Percentiles rank a stretch among this genome's conserved stretches.
Evolutionary conservation across 345 rosid genomes (phyloP).

Genomic region (Ceriops tagal): DNA sequence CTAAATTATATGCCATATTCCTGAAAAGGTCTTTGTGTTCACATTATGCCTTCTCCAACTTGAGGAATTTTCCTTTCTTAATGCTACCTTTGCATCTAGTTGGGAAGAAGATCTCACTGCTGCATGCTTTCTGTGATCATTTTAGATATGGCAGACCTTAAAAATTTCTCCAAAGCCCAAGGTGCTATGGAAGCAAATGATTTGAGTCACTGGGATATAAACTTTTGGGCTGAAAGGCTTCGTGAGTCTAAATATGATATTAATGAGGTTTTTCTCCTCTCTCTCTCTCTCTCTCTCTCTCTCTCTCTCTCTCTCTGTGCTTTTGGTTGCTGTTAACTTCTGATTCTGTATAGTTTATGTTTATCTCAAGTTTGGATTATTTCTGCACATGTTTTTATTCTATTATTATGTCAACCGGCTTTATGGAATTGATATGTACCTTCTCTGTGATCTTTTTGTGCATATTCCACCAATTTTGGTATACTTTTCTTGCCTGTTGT

Average conservation of each 20-base stretch:
- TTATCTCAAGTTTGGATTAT: no score
- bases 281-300: slow-evolving; percentile 16
- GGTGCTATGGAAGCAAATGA: slow-evolving; percentile 70
- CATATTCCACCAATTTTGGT: neutral
- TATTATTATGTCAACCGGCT: no score
- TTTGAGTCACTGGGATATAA: slow-evolving; percentile 77
- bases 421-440: no score
- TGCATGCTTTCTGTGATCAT: slow-evolving; percentile 3
- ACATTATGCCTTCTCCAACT: neutral
- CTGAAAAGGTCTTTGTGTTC: neutral
- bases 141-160: slow-evolving; percentile 79
- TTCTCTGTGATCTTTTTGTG: no score
- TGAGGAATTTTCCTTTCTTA: slow-evolving; percentile 4
- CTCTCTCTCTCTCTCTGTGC: neutral
- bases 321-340: neutral
- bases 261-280: slow-evolving; percentile 58
- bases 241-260: slow-evolving; percentile 89
- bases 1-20: slow-evolving; percentile 1
- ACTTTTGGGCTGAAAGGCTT: slow-evolving; percentile 93
- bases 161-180: slow-evolving; percentile 62
- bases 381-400: no score
- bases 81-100: neutral
- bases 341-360: neutral
- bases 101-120: neutral
- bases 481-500: neutral